These are phyloP conservation scores for Cordyceps fumosorosea DNA, from an alignment of 2,329 filamentous ascomycete genomes.

Conservation along the genomic window DNA sequence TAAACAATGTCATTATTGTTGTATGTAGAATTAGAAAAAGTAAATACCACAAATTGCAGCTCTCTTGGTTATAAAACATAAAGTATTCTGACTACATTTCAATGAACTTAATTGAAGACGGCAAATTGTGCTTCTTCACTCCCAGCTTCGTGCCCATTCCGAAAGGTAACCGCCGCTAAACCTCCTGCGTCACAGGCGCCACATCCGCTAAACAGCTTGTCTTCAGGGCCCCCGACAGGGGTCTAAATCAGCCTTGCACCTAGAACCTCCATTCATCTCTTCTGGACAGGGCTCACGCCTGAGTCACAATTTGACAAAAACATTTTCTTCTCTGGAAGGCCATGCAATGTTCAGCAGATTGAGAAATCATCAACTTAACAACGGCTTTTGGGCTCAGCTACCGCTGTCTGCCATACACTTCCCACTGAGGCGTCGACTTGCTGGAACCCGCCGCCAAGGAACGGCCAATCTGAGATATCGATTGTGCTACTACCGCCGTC, in stretches of 20 bases:
- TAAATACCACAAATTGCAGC: too few species aligned
- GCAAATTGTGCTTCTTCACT: not conserved
- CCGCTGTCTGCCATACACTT: not conserved
- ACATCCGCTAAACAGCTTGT: not conserved
- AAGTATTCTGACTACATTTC: too few species aligned
- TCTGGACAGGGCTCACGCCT: not conserved
- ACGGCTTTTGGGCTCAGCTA: not conserved
- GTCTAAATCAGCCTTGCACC: not conserved
- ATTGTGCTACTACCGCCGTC: not conserved
- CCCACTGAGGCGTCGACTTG: not conserved
- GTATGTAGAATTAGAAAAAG: too few species aligned
- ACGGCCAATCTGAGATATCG: not conserved
- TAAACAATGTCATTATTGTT: too few species aligned
- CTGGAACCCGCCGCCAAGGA: not conserved
- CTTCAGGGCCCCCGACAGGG: not conserved
- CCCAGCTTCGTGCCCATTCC: not conserved
- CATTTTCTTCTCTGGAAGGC: not conserved
- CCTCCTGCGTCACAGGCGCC: not conserved
- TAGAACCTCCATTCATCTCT: not conserved
- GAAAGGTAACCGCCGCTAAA: not conserved
- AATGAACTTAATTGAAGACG: too few species aligned
- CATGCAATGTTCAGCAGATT: not conserved
- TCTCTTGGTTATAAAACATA: too few species aligned
- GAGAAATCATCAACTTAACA: not conserved
- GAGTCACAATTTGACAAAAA: not conserved